Conservation (phyloP, 306 rosid genomes). For the Amphicarpaea edgeworthii region DNA sequence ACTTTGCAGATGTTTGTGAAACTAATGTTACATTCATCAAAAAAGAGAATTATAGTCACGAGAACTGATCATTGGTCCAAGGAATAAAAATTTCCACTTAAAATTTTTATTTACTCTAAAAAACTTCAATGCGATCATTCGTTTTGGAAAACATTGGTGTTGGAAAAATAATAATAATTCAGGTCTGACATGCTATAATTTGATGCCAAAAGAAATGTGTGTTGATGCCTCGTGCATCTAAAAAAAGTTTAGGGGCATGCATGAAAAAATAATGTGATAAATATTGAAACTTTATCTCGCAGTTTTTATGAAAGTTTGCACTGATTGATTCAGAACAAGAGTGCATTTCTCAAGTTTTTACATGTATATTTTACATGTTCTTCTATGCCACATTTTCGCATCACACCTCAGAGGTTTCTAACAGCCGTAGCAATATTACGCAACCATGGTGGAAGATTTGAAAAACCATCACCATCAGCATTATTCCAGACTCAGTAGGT, state of each 20-base stretch:
- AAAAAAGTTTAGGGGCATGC: too few relatives aligned
- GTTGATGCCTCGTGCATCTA: not conserved
- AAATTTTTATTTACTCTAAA: not conserved
- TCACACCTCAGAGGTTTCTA: constrained; percentile 15
- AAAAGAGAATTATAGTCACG: constrained; percentile 24
- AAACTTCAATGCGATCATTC: constrained; percentile 12
- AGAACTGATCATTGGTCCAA: constrained; percentile 24
- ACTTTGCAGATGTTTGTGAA: constrained; percentile 16
- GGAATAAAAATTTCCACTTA: constrained; percentile 1
- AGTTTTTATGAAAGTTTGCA: not conserved
- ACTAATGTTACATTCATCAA: constrained; percentile 39
- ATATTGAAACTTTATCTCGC: not conserved
- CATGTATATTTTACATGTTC: constrained; percentile 15
- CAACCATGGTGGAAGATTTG: constrained; percentile 26
- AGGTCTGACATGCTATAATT: constrained; percentile 13
- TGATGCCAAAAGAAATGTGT: constrained; percentile 6
- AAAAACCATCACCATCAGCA: constrained; percentile 41
- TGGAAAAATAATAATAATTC: not conserved
- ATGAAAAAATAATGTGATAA: too few relatives aligned
- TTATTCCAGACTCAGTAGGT: constrained; percentile 15
- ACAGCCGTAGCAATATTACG: constrained; percentile 12
- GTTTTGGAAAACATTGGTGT: not conserved
- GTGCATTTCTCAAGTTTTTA: not conserved
- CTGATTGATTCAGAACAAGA: not conserved
- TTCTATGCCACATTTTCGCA: not conserved